Evolutionary conservation across 2,329 filamentous ascomycete genomes (phyloP), one percentile per base, ranked within the genome.

Genomic region (Alternaria sp.): DNA sequence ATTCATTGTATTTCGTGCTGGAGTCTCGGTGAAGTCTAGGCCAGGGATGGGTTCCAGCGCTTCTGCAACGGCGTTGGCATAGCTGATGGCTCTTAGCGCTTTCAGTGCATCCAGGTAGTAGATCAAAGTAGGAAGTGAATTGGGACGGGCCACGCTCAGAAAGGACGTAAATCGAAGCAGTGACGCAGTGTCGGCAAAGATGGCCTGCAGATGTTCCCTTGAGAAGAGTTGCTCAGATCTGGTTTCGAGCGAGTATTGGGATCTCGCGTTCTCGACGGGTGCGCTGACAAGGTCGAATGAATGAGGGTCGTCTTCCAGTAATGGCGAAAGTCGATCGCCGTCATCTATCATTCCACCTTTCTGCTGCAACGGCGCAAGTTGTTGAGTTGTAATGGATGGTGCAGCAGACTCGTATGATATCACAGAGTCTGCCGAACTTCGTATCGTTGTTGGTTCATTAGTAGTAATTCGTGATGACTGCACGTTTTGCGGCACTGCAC

Each of bases 71-170:
- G 89, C 86, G 74, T 93, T 92, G 20, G 89, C 86, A 68, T 93
- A 93, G 34, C 85, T 83, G 59, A 93, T 88, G 2, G 91, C 90
- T 66, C 87, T 86, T 12, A 92, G 77, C 1, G 90, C 90, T 72
- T 93, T 94, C 59, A 88, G 76, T 0, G 89, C 85, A 67, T 92
- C 89, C 2, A 93, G 82, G 65, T 92, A 92, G 79, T 92, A 92
- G 27, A 89, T 85, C 14, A 93, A 78, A 8, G 91, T 79, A 0
- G 89, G 86, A 2, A 92, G 81, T 0, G 90, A 92, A 20, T 84
- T 79, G 5, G 89, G 87, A 45, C 89, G 83, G 45, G 85, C 81
- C 5, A 81, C 76, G 59, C 85, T 85, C 3, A 93, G 80, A 68
- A 91, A 94, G 3, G 86, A 83, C 2, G 87, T 90, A 73, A 93